These are phyloP conservation scores for Fusarium sp. DNA, from an alignment of 2,329 filamentous ascomycete genomes.

Conservation along the genomic window DNA sequence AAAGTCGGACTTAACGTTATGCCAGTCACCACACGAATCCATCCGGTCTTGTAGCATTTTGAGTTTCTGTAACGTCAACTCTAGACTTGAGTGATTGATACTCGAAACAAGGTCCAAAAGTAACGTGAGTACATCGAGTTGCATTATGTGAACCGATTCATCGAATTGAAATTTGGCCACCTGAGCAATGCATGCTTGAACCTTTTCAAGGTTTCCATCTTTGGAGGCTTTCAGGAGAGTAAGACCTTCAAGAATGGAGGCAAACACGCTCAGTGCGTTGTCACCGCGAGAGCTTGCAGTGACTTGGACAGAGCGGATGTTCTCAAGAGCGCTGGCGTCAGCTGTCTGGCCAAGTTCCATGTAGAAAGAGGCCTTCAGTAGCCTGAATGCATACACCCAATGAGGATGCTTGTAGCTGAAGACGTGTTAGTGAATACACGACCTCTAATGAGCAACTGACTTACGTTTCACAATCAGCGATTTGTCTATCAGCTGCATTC, in stretches of 20 bases:
- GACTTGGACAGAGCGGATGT: conserved; percentile 72
- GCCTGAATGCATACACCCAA: conserved; percentile 83
- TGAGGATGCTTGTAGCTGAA: conserved; percentile 72
- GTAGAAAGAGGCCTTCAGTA: conserved; percentile 77
- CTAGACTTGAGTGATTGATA: conserved; percentile 71
- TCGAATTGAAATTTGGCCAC: conserved; percentile 78
- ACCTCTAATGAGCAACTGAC: conserved; percentile 44
- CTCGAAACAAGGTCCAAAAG: conserved; percentile 78
- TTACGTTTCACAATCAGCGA: conserved; percentile 75
- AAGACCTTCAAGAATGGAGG: conserved; percentile 76
- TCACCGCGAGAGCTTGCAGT: conserved; percentile 72
- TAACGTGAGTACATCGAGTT: conserved; percentile 74
- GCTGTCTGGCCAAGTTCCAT: conserved; percentile 70
- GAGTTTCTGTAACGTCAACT: conserved; percentile 70
- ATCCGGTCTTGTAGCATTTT: conserved; percentile 70
- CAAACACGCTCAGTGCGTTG: conserved; percentile 72
- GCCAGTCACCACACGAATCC: conserved; percentile 67
- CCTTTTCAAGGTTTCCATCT: conserved; percentile 74
- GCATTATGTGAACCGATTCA: conserved; percentile 69
- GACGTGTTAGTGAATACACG: conserved; percentile 22
- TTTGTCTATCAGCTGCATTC: conserved; percentile 76
- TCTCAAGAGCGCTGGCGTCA: conserved; percentile 74
- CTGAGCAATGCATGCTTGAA: conserved; percentile 79
- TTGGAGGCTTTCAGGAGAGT: conserved; percentile 74
- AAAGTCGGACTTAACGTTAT: conserved; percentile 61